Conservation (phyloP, 2,329 filamentous ascomycete species). For the Fusarium burgessii region DNA sequence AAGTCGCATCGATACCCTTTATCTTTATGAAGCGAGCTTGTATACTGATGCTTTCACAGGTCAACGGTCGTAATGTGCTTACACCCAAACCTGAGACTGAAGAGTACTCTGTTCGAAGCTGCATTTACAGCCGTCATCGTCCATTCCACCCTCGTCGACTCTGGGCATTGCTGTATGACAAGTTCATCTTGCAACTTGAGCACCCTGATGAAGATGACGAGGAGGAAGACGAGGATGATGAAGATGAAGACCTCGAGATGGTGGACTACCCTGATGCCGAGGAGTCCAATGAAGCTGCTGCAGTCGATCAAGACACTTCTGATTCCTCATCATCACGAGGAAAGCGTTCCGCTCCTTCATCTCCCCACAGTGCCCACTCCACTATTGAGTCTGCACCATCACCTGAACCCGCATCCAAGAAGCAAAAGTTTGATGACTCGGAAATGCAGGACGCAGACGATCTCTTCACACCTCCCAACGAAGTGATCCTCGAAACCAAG, state of each 20-base stretch:
- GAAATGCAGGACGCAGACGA: conserved; percentile 41
- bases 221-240: conserved; percentile 48
- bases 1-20: neutral
- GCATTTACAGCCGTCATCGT: conserved; percentile 72
- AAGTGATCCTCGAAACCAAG: conserved; percentile 66
- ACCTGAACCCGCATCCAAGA: conserved; percentile 23
- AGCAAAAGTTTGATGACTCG: conserved; percentile 25
- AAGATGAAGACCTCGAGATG: conserved; percentile 45
- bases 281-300: neutral
- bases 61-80: conserved; percentile 63
- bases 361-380: conserved; percentile 41
- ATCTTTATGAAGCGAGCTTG: rapidly evolving
- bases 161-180: conserved; percentile 60
- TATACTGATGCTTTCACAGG: conserved; percentile 40
- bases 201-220: conserved; percentile 53
- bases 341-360: conserved; percentile 38
- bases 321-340: conserved; percentile 27
- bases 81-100: conserved; percentile 78
- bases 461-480: conserved; percentile 54
- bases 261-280: conserved; percentile 26
- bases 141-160: conserved; percentile 65
- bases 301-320: conserved; percentile 1
- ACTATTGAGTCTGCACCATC: conserved; percentile 44
- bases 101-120: conserved; percentile 78
- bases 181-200: conserved; percentile 64